Evolutionary conservation across 306 rosid genomes (phyloP), one percentile per base, ranked within the genome.

Genomic region (Vigna trinervia): DNA sequence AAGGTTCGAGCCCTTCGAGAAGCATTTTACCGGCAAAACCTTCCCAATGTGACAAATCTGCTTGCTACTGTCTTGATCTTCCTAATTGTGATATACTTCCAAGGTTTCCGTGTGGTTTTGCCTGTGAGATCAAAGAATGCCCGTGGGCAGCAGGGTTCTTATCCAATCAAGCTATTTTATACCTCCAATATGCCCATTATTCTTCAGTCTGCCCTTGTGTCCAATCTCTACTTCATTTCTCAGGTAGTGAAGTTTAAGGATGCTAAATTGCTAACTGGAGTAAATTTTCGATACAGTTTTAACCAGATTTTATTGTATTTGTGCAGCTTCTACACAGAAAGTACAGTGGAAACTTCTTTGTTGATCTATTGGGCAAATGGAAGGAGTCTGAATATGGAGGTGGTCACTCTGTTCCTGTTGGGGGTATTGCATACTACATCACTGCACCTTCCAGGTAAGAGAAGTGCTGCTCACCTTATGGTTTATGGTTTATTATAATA

Each of bases 391-490:
- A 90, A 57, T 86, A 88, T 68, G 85, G 87, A 62, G 84, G 92
- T 64, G 84, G 92, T 64, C 94, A 90, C 23, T 88, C 79, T 9
- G 12, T 88, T 67, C 92, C 94, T 48, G 90, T 86, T 0, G 89
- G 92, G 76, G 94, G 94, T 76, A 80, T 90, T 51, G 92, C 94
- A 7, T 90, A 88, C 76, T 90, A 88, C 43, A 84, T 88, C 73
- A 90, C 95, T 5, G 84, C 90, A 20, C 89, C 95, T 8, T 84
- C 92, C 45, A 88, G 92, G 95, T 86, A 73, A 61, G 54, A 28
- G 17, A 63, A n/a, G 38, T 61, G 14, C 10, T 46, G 19, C 48
- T 8, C 14, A 12, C 28, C 1, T 8, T 43, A 67, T 39, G 36
- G 36, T 56, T 53, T 34, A 13, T 32, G 22, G 17, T 15, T 32